These are phyloP conservation scores for Pythium myriotylum DNA, from an alignment of 352 stramenopile genomes.

Conservation along the genomic window DNA sequence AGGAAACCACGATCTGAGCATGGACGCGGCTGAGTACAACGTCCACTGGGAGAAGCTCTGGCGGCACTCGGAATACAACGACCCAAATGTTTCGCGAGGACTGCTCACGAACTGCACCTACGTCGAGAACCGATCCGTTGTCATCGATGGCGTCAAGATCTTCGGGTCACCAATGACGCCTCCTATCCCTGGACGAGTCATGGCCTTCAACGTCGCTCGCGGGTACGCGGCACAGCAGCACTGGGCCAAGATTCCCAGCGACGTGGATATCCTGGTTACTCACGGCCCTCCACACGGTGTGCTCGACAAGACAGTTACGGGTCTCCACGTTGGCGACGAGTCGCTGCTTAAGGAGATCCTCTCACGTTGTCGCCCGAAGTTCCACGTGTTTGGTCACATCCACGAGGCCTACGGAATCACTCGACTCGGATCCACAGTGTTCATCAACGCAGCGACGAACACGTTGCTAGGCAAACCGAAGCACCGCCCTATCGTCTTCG, in stretches of 20 bases:
- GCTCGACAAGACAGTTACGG: conserved; percentile 70
- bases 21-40: conserved; percentile 75
- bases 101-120: conserved; percentile 79
- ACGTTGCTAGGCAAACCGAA: conserved; percentile 58
- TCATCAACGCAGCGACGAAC: conserved; percentile 88
- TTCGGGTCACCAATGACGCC: conserved; percentile 81
- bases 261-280: conserved; percentile 90
- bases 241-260: conserved; percentile 66
- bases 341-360: conserved; percentile 82
- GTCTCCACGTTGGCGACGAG: conserved; percentile 76
- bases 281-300: conserved; percentile 89
- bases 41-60: conserved; percentile 63
- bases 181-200: conserved; percentile 59
- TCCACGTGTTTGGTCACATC: conserved; percentile 93
- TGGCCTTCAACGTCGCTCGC: conserved; percentile 74
- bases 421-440: conserved; percentile 78
- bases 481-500: conserved; percentile 77
- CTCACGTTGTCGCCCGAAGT: conserved; percentile 72
- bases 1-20: conserved; percentile 81
- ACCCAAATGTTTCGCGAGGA: conserved; percentile 46
- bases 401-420: conserved; percentile 87
- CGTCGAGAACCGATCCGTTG: conserved; percentile 68
- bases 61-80: conserved; percentile 63
- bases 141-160: conserved; percentile 76
- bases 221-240: conserved; percentile 67